These are phyloP conservation scores for Fomitopsis pulvina DNA, from an alignment of 768 basidiomycete species.

Conservation along the genomic window DNA sequence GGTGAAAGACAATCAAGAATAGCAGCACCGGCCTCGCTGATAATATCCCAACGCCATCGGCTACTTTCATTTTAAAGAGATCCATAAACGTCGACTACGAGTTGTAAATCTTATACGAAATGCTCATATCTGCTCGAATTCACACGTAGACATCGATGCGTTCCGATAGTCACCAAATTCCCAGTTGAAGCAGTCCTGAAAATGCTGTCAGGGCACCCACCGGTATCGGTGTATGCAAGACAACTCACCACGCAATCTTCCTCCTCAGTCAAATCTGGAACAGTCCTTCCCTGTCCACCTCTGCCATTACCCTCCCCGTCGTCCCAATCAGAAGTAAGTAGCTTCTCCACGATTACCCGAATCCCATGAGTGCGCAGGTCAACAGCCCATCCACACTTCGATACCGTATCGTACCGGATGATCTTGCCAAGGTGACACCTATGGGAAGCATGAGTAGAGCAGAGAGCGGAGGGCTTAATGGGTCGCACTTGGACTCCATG, in stretches of 20 bases:
- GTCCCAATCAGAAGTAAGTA: conserved; percentile 48
- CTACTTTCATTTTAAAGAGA: too few species aligned
- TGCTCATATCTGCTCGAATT: background rate
- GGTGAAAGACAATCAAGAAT: too few species aligned
- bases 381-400: conserved; percentile 72
- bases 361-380: conserved; percentile 69
- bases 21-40: too few species aligned
- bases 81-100: background rate
- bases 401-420: conserved; percentile 82
- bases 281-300: conserved; percentile 26
- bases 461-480: background rate
- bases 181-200: conserved; percentile 70
- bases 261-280: conserved; percentile 46
- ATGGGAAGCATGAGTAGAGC: background rate
- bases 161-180: conserved; percentile 45
- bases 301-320: conserved; percentile 20
- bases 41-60: too few species aligned
- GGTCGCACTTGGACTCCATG: conserved; percentile 55
- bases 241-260: conserved; percentile 56
- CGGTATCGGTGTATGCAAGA: background rate
- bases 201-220: background rate
- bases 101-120: background rate
- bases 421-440: conserved; percentile 86
- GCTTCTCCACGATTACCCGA: conserved; percentile 59
- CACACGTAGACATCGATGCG: background rate